phyloP scores from a whole-genome alignment of 441 rosid genomes.

The Hura crepitans region DNA sequence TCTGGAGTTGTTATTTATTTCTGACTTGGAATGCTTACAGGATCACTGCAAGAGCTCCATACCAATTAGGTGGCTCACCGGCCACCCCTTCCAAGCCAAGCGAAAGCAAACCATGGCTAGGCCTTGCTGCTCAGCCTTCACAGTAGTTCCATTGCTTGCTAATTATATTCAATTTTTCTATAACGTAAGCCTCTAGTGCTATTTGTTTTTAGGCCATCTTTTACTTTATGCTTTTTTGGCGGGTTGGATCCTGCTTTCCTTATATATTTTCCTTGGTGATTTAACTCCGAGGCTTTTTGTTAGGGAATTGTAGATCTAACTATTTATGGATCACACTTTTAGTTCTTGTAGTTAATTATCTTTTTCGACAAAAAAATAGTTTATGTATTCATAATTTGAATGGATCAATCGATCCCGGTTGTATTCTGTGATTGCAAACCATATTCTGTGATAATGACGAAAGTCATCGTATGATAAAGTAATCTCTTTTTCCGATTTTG shows the following conservation, averaged over 20 bases:
- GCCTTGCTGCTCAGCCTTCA: constrained; percentile 46
- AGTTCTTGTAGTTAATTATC: constrained; percentile 25
- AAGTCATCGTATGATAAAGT: too few species aligned
- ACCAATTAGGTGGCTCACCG: constrained; percentile 31
- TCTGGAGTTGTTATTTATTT: constrained; percentile 7
- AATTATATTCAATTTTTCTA: constrained; percentile 9
- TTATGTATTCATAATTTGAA: not conserved
- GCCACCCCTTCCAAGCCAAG: constrained; percentile 33
- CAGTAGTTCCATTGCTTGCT: constrained; percentile 16
- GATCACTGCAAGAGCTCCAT: constrained; percentile 62
- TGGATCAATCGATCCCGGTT: not conserved
- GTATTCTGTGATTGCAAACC: too few species aligned
- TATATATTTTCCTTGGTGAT: not conserved
- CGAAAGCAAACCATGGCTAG: constrained; percentile 55
- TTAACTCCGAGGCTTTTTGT: constrained; percentile 16
- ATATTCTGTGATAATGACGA: too few species aligned
- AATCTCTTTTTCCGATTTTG: too few species aligned
- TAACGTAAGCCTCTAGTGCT: not conserved
- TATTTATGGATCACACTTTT: constrained; percentile 18
- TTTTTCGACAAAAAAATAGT: not conserved
- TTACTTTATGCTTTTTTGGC: not conserved
- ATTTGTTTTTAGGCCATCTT: constrained; percentile 11
- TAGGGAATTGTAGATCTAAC: constrained; percentile 25
- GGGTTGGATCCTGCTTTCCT: not conserved
- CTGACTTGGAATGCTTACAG: constrained; percentile 31